Evolutionary conservation across 805 yeast species (phyloP).

Genomic region (Teunomyces stri): DNA sequence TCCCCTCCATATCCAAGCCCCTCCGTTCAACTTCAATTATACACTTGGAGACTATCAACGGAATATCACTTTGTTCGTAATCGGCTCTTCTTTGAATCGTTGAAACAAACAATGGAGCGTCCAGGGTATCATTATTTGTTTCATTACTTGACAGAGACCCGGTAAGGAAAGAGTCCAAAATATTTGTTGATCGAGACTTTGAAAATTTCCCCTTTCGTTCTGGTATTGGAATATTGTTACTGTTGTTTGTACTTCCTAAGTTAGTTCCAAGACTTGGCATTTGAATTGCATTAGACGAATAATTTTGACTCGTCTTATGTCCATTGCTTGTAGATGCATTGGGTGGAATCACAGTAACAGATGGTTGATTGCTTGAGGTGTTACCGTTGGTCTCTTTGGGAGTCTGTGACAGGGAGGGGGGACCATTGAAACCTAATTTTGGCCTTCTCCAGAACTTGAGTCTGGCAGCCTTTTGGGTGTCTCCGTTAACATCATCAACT

Average conservation of each 20-base stretch:
- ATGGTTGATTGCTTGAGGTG: not conserved
- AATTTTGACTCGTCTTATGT: slow-evolving; percentile 12
- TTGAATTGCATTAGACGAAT: slow-evolving; percentile 13
- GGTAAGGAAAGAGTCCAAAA: slow-evolving; percentile 36
- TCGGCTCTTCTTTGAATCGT: slow-evolving; percentile 63
- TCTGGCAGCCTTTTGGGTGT: slow-evolving; percentile 42
- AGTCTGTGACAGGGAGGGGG: not conserved
- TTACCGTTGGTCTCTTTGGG: too few relatives aligned
- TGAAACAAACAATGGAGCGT: slow-evolving; percentile 41
- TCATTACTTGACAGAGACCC: slow-evolving; percentile 9
- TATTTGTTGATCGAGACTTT: slow-evolving; percentile 48
- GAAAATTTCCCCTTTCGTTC: slow-evolving; percentile 21
- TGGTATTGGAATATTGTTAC: slow-evolving; percentile 1
- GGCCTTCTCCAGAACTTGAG: slow-evolving; percentile 46
- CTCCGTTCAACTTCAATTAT: slow-evolving; percentile 71
- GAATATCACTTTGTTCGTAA: slow-evolving; percentile 62
- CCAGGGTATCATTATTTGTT: slow-evolving; percentile 8
- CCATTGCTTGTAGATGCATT: not conserved
- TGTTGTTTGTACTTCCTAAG: not conserved
- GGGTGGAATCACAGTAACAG: slow-evolving; percentile 1
- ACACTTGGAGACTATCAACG: slow-evolving; percentile 70
- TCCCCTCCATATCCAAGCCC: slow-evolving; percentile 79
- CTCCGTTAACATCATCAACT: slow-evolving; percentile 18
- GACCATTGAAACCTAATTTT: slow-evolving; percentile 26
- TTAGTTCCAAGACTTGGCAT: slow-evolving; percentile 5